phyloP scores from a whole-genome alignment of 192 early-diverging fungal genomes.

The Helicostylum pulchrum region DNA sequence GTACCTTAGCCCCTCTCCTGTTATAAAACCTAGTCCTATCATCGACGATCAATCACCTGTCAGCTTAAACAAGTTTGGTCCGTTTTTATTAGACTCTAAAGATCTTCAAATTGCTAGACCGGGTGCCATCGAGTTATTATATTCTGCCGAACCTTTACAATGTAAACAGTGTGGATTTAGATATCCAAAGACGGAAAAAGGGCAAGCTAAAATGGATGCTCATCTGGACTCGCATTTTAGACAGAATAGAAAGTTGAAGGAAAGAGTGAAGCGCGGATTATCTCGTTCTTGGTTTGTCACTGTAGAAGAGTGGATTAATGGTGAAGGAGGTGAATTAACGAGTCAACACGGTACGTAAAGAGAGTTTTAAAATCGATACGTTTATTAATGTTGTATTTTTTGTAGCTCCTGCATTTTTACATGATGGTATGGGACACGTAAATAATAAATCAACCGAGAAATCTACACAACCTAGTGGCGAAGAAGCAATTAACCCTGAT shows the following conservation, averaged over 20 bases:
- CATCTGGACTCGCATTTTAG: slow-evolving; percentile 98
- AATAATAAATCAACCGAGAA: slow-evolving; percentile 20
- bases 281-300: slow-evolving; percentile 86
- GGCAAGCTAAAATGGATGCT: slow-evolving; percentile 69
- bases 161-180: slow-evolving; percentile 95
- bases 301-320: slow-evolving; percentile 52
- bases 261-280: slow-evolving; percentile 77
- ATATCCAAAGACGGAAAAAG: slow-evolving; percentile 61
- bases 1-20: slow-evolving; percentile 8
- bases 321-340: slow-evolving; percentile 27
- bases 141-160: slow-evolving; percentile 71
- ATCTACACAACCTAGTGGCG: background rate
- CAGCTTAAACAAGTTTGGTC: slow-evolving; percentile 3
- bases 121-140: slow-evolving; percentile 64
- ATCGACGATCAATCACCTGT: background rate
- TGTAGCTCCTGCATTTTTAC: slow-evolving; percentile 27
- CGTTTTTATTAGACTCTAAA: slow-evolving; percentile 24
- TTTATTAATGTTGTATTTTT: slow-evolving; percentile 11
- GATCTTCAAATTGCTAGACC: slow-evolving; percentile 34
- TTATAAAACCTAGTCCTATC: background rate
- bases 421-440: slow-evolving; percentile 17
- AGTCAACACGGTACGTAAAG: slow-evolving; percentile 30
- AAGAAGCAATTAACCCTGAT: slow-evolving; percentile 30
- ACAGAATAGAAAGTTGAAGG: slow-evolving; percentile 84
- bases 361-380: too few species aligned